phyloP scores from a whole-genome alignment of 2,329 filamentous ascomycete genomes.

The Byssochlamys sp. region DNA sequence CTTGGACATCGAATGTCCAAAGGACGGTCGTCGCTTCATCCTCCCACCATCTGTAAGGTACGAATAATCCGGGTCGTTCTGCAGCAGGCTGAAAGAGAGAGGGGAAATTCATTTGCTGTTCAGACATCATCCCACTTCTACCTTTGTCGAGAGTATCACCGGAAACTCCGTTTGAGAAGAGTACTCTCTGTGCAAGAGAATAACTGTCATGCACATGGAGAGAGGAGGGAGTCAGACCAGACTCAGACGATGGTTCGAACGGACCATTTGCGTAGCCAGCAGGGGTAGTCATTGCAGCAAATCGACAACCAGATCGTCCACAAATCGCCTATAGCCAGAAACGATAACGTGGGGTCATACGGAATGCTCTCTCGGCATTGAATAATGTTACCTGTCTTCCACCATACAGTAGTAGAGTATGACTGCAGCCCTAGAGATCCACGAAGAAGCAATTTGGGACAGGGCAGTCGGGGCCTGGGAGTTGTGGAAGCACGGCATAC shows the following conservation, averaged over 20 bases:
- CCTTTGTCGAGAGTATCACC: conserved; percentile 2
- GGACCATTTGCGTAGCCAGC: conserved; percentile 2
- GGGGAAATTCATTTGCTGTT: conserved; percentile 15
- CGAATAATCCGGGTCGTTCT: conserved; percentile 24
- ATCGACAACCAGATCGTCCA: neutral
- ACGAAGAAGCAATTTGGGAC: neutral
- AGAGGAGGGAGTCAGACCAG: neutral
- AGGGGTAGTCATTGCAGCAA: conserved; percentile 2
- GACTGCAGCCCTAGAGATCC: neutral
- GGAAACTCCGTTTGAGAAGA: neutral
- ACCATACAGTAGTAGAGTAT: neutral
- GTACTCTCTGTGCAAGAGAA: conserved; percentile 6
- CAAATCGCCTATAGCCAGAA: conserved; percentile 1
- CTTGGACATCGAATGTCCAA: conserved; percentile 29
- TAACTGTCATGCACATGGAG: conserved; percentile 1
- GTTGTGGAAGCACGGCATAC: neutral
- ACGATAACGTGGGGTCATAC: neutral
- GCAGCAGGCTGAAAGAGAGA: conserved; percentile 20
- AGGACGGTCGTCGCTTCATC: conserved; percentile 30
- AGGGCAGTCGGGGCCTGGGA: neutral
- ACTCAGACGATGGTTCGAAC: conserved; percentile 1
- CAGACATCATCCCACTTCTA: conserved; percentile 4
- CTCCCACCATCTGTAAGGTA: conserved; percentile 33
- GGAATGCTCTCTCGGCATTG: conserved; percentile 13
- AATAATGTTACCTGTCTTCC: neutral